A percentile compares a stretch with the other conserved stretches of the same genome.
Evolutionary conservation across 495 filamentous ascomycete genomes (phyloP).

Genomic region (Penicillium subrubescens): DNA sequence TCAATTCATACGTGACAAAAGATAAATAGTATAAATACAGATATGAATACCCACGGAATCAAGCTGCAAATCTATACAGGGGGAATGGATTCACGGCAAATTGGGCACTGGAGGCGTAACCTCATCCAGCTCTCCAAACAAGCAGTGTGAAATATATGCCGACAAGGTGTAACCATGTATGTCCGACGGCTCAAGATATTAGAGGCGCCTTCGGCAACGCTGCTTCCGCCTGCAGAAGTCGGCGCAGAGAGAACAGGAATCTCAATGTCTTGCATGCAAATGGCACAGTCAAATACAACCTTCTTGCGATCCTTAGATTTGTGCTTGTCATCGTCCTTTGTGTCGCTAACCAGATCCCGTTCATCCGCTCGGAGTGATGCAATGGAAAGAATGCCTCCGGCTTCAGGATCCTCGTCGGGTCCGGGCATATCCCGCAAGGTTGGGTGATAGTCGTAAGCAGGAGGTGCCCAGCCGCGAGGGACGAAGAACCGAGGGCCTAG

Average conservation of each 20-base stretch:
- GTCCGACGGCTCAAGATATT: conserved; percentile 73
- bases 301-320: conserved; percentile 52
- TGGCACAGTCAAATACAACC: conserved; percentile 83
- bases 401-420: conserved; percentile 67
- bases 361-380: conserved; percentile 56
- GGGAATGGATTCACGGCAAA: conserved; percentile 87
- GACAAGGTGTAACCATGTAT: conserved; percentile 97
- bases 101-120: conserved; percentile 89
- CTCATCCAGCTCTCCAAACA: conserved; percentile 98
- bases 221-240: conserved; percentile 46
- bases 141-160: conserved; percentile 91
- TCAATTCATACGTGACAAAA: neutral
- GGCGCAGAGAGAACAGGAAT: conserved; percentile 74
- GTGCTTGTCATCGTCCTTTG: conserved; percentile 41
- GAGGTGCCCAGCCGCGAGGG: conserved; percentile 68
- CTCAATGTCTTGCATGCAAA: conserved; percentile 89
- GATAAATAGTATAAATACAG: conserved; percentile 7
- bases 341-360: conserved; percentile 40
- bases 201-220: conserved; percentile 60
- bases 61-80: conserved; percentile 58
- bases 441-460: conserved; percentile 95
- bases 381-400: conserved; percentile 69
- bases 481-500: conserved; percentile 82
- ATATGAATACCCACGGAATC: conserved; percentile 4
- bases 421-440: conserved; percentile 67